Base-by-base conservation (phyloP, 495 filamentous ascomycete genomes). In the Recurvomyces mirabilis region DNA sequence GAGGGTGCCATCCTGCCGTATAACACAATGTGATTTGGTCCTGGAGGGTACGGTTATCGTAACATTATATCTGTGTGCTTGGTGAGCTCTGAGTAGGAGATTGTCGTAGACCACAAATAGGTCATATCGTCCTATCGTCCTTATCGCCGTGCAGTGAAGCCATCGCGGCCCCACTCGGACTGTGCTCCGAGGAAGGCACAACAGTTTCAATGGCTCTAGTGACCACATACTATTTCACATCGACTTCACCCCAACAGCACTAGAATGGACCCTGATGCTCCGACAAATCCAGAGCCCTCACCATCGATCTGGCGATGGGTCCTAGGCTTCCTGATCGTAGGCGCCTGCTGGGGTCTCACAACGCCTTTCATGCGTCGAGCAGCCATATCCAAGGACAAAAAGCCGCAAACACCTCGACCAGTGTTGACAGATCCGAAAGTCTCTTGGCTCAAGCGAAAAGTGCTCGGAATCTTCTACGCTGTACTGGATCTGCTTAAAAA, bases 261-360 rank as follows among this genome's bases (percentile, higher is more conserved):
- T n/a, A n/a, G n/a, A n/a, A n/a, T n/a, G n/a, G n/a, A n/a, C n/a
- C n/a, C n/a, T n/a, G n/a, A n/a, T n/a, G n/a, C n/a, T n/a, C n/a
- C n/a, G n/a, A n/a, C n/a, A n/a, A n/a, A n/a, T n/a, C n/a, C n/a
- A n/a, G n/a, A n/a, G n/a, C n/a, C n/a, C n/a, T n/a, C n/a, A n/a
- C 78, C 81, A 17, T 72, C 77, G 4, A 62, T 79, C 43, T 70
- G 89, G 64, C 84, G 81, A 64, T 93, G 83, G 68, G 69, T 85
- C 46, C 70, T 88, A 38, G 84, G 83, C 49, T 95, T 95, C 72
- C 73, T 95, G 46, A 74, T 94, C 51, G 86, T 98, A 50, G 87
- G 87, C 30, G 68, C 87, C 38, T 86, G 87, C 56, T 98, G 91
- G 89, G 75, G 76, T 43, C 69, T 77, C 25, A 84, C 79, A 4